Conservation (phyloP, 139 green algal species). For the Chlorella ohadii region DNA sequence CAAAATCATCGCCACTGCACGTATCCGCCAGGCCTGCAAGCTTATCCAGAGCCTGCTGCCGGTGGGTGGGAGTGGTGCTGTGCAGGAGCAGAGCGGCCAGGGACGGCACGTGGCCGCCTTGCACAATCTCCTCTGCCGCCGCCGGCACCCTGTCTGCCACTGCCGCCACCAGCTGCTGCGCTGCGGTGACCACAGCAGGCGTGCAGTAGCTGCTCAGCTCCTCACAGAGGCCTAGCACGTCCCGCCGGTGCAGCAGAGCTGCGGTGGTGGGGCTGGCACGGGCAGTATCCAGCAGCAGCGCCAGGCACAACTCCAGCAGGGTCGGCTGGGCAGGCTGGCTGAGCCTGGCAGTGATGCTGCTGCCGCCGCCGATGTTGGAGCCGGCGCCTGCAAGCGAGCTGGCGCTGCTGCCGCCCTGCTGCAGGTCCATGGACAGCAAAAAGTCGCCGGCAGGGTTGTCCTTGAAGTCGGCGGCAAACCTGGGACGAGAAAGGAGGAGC, state of each 20-base stretch:
- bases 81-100: not conserved
- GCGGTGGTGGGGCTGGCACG: not conserved
- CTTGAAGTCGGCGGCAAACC: slow-evolving; percentile 47
- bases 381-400: not conserved
- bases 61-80: not conserved
- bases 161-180: not conserved
- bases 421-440: slow-evolving; percentile 25
- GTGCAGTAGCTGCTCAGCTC: slow-evolving; percentile 26
- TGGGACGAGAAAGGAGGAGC: no score
- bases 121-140: slow-evolving; percentile 24
- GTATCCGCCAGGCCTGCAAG: slow-evolving; percentile 22
- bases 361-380: not conserved
- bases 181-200: slow-evolving; percentile 17
- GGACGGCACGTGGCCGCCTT: not conserved
- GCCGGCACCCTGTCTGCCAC: not conserved
- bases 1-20: slow-evolving; percentile 38
- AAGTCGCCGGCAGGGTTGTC: slow-evolving; percentile 55
- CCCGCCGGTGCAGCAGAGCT: slow-evolving; percentile 9
- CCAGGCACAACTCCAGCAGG: slow-evolving; percentile 17
- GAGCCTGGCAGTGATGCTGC: not conserved
- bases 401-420: not conserved
- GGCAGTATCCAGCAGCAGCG: not conserved
- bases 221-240: slow-evolving; percentile 1
- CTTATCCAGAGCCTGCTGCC: slow-evolving; percentile 10
- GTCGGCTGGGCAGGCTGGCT: not conserved